Evolutionary conservation across 1,284 basidiomycete genomes (phyloP), one percentile per base, ranked within the genome.

Genomic region (Rugosomyces carneus): DNA sequence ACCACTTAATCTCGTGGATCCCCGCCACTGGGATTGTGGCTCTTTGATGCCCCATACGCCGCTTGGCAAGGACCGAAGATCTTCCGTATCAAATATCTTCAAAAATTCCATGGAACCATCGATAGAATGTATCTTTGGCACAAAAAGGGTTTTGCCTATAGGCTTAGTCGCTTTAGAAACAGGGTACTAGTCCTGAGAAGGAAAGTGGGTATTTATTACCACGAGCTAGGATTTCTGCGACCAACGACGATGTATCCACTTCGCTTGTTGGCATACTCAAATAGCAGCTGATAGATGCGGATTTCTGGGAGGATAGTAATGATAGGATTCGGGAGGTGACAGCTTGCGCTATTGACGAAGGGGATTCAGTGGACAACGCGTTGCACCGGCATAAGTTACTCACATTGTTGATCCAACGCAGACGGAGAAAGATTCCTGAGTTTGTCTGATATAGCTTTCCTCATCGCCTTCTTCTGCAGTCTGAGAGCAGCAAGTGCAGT

Each of bases 1-100:
- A 86, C 84, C 76, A 49, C 68, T 76, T 47, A 61, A 58, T 44
- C 86, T 72, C 34, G 57, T 62, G 10, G 53, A 47, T 16, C 67
- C 72, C 47, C 68, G 54, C 66, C 70, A 77, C 26, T 69, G 58
- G n/a, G 55, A 49, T 0, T 64, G 66, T 0, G 86, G 86, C 56
- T 89, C 84, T 48, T 73, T 76, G 57, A 89, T 88, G 0, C 82
- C 86, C 86, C 86, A 89, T 23, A 71, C 55, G 1, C 84, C 84
- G 37, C 56, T 63, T 1, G 77, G 76, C 8, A 89, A 68, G 0
- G 72, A 62, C 1, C 63, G 61, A 11, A 86, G 68, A 62, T 89
- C 86, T 1, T 75, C 67, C 24, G 69, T 60, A 46, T 69, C 71
- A 54, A 84, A 76, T 19, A 88, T 62, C 50, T 72, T 73, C 31